Conservation (phyloP, 345 rosid species). For the Eucalyptus sideroxylon region DNA sequence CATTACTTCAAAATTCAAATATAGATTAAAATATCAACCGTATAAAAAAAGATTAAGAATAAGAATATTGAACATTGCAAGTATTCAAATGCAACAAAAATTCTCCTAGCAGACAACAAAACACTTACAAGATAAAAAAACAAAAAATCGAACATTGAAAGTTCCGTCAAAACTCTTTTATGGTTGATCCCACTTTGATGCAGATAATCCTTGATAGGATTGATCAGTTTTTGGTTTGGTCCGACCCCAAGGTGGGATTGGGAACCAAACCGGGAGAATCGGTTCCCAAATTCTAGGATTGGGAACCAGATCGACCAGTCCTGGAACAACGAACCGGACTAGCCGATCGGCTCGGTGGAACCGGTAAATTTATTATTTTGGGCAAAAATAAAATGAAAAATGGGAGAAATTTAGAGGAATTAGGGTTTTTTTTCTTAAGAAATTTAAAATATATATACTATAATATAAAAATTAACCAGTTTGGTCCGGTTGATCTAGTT, state of each 20-base stretch:
- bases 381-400: too few relatives aligned
- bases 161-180: not conserved
- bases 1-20: too few relatives aligned
- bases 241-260: accelerated
- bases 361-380: accelerated
- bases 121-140: too few relatives aligned
- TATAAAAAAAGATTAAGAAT: too few relatives aligned
- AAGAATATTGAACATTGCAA: too few relatives aligned
- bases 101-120: too few relatives aligned
- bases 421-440: too few relatives aligned
- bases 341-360: accelerated
- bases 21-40: too few relatives aligned
- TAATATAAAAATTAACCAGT: accelerated
- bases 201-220: accelerated
- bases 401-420: accelerated
- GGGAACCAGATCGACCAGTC: accelerated
- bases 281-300: accelerated
- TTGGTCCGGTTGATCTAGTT: accelerated
- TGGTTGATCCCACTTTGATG: not conserved
- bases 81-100: too few relatives aligned
- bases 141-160: not conserved
- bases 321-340: accelerated
- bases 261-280: accelerated
- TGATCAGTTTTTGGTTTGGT: accelerated
- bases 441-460: too few relatives aligned